These are phyloP conservation scores for Neofusicoccum laricinum DNA, from an alignment of 2,329 filamentous ascomycete genomes.

Conservation along the genomic window DNA sequence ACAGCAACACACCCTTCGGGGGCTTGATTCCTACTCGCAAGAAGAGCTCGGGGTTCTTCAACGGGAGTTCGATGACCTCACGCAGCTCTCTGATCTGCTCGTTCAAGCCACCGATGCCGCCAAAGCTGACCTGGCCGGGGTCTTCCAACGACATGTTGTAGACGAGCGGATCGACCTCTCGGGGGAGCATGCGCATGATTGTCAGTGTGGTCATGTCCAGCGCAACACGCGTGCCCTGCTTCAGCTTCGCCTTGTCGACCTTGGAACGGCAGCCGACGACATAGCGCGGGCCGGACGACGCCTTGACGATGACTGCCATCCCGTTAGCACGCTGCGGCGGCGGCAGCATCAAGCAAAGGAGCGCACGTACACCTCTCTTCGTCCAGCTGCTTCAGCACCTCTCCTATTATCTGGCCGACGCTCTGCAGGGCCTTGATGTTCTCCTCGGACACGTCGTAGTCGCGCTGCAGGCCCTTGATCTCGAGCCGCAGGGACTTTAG, in stretches of 20 bases:
- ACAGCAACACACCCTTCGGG: constrained; percentile 93
- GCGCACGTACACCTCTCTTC: constrained; percentile 85
- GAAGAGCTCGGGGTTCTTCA: constrained; percentile 99
- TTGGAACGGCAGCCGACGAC: constrained; percentile 98
- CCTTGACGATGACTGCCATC: constrained; percentile 89
- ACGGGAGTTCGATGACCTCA: constrained; percentile 94
- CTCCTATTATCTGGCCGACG: constrained; percentile 98
- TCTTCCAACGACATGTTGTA: constrained; percentile 99
- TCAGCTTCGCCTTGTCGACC: constrained; percentile 94
- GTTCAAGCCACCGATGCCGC: constrained; percentile 93
- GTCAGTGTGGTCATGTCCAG: constrained; percentile 99
- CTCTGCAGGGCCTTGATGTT: constrained; percentile 99
- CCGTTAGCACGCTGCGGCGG: not conserved
- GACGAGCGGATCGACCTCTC: constrained; percentile 95
- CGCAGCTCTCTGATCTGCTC: constrained; percentile 96
- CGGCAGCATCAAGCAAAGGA: not conserved
- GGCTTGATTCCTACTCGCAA: constrained; percentile 96
- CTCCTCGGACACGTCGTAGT: constrained; percentile 95
- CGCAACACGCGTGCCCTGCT: constrained; percentile 95
- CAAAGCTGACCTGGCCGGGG: constrained; percentile 95
- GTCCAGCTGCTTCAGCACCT: constrained; percentile 97
- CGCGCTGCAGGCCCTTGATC: constrained; percentile 91
- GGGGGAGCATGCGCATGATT: constrained; percentile 99
- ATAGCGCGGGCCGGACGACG: constrained; percentile 93
- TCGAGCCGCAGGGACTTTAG: constrained; percentile 90